Base-by-base conservation (phyloP, 164 flowering plant genomes). In the Nelumbo lutea region DNA sequence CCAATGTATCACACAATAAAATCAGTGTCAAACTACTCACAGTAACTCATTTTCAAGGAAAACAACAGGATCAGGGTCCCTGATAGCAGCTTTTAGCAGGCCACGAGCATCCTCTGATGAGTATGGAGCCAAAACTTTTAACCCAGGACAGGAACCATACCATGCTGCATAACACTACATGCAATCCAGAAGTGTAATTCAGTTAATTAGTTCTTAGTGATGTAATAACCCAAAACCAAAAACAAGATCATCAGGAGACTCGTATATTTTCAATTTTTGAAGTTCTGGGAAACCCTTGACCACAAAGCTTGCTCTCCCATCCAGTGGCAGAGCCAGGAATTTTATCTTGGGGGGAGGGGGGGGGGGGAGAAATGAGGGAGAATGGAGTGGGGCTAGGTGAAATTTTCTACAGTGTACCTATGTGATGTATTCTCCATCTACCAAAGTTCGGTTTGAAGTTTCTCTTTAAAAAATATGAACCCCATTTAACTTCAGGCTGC, bases 61-160 rank as follows among this genome's bases (percentile, higher is more conserved):
- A 67, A 92, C 90, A 75, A 90, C 94, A 72, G 98, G 86, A 70
- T 89, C 95, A 42, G 89, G 89, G 64, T 92, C 94, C 68, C 91
- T 85, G 5, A 90, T 90, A 39, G 92, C 94, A 68, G 94, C 91
- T 82, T 90, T 91, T 43, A 91, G 76, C 50, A 90, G 82, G 13
- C 96, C 94, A 62, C 97, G 87, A n/a, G 95, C 89, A 86, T 93
- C 96, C 72, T 88, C 97, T 48, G 97, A 80, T 53, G 98, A 89
- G 79, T 90, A 92, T 10, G 97, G 98, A 39, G 83, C 62, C 60
- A 93, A 72, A 57, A 93, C 96, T 74, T 93, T 92, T 79, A 92
- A 78, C 45, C 96, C 97, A 61, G 97, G 97, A 62, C 82, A 73
- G 41, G 89, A 69, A 71, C 76, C 87, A 79, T 77, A 93, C 96